phyloP scores from a whole-genome alignment of 192 early-diverging fungal species.

The Rhizoclosmatium globosum region DNA sequence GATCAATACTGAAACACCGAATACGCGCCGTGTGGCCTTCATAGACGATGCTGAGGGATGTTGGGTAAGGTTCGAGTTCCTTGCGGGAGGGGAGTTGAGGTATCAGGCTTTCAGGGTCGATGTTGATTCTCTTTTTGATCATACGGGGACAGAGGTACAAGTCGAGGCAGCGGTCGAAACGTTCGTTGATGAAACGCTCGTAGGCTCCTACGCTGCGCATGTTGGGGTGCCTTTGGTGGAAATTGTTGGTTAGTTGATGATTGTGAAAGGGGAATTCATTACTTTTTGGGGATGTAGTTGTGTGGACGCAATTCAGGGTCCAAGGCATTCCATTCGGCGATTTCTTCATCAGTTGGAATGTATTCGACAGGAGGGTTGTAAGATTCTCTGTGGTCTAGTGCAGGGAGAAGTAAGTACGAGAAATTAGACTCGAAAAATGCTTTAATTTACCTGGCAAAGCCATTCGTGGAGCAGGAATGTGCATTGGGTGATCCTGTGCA shows the following conservation, averaged over 20 bases:
- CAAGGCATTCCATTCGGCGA: conserved; percentile 76
- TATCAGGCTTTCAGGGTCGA: conserved; percentile 91
- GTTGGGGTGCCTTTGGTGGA: conserved; percentile 57
- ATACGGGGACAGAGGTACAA: conserved; percentile 95
- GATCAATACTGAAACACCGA: conserved; percentile 87
- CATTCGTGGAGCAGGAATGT: conserved; percentile 91
- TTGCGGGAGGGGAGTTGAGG: conserved; percentile 95
- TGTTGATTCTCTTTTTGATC: conserved; percentile 83
- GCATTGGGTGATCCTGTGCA: conserved; percentile 67
- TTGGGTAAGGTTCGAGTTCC: conserved; percentile 95
- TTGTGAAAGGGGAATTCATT: no score
- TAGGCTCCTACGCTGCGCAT: conserved; percentile 91
- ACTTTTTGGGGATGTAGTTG: conserved; percentile 75
- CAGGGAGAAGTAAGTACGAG: not conserved
- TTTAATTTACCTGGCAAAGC: conserved; percentile 71
- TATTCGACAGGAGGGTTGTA: conserved; percentile 98
- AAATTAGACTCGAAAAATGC: not conserved
- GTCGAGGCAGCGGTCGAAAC: conserved; percentile 96
- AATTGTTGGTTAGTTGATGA: not conserved
- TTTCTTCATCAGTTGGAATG: conserved; percentile 83
- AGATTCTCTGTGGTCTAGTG: conserved; percentile 80
- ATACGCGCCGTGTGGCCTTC: conserved; percentile 84
- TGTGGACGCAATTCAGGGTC: conserved; percentile 80
- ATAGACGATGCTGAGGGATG: conserved; percentile 77
- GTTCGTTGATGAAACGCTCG: conserved; percentile 88